These are phyloP conservation scores for Neospermospora avenae DNA, from an alignment of 2,329 filamentous ascomycete species.

Conservation along the genomic window DNA sequence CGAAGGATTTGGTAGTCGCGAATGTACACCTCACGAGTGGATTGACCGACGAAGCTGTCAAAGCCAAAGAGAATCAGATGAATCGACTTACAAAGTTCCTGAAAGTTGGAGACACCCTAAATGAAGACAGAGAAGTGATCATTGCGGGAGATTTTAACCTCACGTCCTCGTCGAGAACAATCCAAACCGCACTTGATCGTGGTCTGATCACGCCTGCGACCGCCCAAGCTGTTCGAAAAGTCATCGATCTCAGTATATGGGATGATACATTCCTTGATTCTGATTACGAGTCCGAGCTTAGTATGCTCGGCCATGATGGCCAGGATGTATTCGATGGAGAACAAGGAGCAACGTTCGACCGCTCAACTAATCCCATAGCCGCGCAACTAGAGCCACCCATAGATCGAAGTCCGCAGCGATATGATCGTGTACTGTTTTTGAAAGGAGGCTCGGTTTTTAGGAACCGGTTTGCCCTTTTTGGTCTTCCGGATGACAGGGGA, in stretches of 20 bases:
- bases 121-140: conserved; percentile 25
- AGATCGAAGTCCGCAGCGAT: conserved; percentile 59
- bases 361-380: conserved; percentile 53
- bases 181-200: conserved; percentile 44
- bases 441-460: conserved; percentile 40
- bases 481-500: conserved; percentile 37
- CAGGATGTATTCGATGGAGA: conserved; percentile 50
- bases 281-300: conserved; percentile 38
- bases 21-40: conserved; percentile 61
- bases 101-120: too few species aligned
- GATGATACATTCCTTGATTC: conserved; percentile 41
- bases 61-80: conserved; percentile 55
- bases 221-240: conserved; percentile 38
- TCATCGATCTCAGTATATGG: conserved; percentile 46
- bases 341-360: conserved; percentile 63
- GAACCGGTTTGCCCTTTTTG: conserved; percentile 55
- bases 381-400: conserved; percentile 45
- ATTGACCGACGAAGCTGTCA: conserved; percentile 55
- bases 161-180: conserved; percentile 54
- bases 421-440: conserved; percentile 59
- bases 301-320: background rate
- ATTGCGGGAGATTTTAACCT: conserved; percentile 65
- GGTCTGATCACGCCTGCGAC: conserved; percentile 52
- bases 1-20: conserved; percentile 38
- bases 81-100: conserved; percentile 39